phyloP scores from a whole-genome alignment of 208 protist genomes.

The Trichomonas tenax region DNA sequence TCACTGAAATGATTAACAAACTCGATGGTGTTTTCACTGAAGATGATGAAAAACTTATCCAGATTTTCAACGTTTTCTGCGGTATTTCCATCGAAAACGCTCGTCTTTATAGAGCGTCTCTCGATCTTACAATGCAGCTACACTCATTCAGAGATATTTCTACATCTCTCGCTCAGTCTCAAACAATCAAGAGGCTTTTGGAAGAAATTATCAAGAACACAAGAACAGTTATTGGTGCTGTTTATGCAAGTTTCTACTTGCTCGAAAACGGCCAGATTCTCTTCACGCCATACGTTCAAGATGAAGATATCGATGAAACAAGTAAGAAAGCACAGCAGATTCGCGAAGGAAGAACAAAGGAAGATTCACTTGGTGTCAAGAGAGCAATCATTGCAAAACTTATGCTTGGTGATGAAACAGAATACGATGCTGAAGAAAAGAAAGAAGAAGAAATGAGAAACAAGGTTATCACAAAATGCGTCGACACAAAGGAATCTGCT shows the following conservation, averaged over 20 bases:
- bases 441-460: constrained; percentile 17
- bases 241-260: background rate
- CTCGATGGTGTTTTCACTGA: background rate
- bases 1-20: constrained; percentile 21
- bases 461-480: background rate
- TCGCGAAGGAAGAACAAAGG: background rate
- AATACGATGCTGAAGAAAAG: background rate
- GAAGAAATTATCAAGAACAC: background rate
- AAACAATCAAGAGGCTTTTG: background rate
- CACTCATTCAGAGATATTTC: background rate
- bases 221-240: background rate
- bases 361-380: background rate
- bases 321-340: background rate
- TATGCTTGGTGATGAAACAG: background rate
- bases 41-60: background rate
- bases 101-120: background rate
- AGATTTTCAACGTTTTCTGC: constrained; percentile 15
- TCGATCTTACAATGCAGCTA: background rate
- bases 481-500: background rate
- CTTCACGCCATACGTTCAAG: background rate
- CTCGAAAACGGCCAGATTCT: background rate
- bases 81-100: constrained; percentile 16
- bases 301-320: constrained; percentile 18
- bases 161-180: background rate
- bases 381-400: background rate